Conservation (phyloP, 306 rosid species). For the Coriaria nepalensis region DNA sequence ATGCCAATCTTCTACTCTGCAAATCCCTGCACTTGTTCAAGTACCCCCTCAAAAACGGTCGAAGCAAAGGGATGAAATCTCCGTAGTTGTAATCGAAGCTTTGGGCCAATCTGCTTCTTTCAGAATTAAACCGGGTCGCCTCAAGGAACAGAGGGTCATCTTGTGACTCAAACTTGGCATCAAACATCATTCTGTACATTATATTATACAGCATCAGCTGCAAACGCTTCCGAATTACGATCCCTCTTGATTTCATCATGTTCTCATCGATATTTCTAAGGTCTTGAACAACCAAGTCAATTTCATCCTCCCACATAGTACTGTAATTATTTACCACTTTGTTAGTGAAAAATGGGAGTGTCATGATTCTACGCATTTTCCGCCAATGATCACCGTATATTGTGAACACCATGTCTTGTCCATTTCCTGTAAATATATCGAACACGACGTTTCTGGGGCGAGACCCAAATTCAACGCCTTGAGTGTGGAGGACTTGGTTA, state of each 20-base stretch:
- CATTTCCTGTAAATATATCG: constrained; percentile 67
- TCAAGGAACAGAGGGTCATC: constrained; percentile 71
- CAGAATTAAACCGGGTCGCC: constrained; percentile 59
- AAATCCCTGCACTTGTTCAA: constrained; percentile 67
- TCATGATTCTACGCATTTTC: constrained; percentile 78
- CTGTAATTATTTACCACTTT: constrained; percentile 63
- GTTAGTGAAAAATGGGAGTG: constrained; percentile 72
- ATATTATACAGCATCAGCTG: constrained; percentile 66
- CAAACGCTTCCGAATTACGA: constrained; percentile 50
- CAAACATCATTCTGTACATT: constrained; percentile 86
- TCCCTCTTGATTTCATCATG: constrained; percentile 30
- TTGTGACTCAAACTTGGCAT: constrained; percentile 57
- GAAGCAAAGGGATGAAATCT: constrained; percentile 71
- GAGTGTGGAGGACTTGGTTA: constrained; percentile 63
- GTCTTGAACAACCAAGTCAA: constrained; percentile 58
- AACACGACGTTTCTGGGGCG: constrained; percentile 64
- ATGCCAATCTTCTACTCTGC: constrained; percentile 51
- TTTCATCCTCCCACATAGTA: constrained; percentile 72
- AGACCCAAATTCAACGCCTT: constrained; percentile 66
- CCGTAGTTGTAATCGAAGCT: constrained; percentile 85
- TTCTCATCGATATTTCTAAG: constrained; percentile 25
- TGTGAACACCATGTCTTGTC: constrained; percentile 85
- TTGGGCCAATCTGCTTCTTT: constrained; percentile 75
- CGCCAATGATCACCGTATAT: constrained; percentile 77
- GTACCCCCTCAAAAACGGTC: constrained; percentile 66